phyloP scores from a whole-genome alignment of 169 alveolate genomes.

The Plasmodium yoelii region DNA sequence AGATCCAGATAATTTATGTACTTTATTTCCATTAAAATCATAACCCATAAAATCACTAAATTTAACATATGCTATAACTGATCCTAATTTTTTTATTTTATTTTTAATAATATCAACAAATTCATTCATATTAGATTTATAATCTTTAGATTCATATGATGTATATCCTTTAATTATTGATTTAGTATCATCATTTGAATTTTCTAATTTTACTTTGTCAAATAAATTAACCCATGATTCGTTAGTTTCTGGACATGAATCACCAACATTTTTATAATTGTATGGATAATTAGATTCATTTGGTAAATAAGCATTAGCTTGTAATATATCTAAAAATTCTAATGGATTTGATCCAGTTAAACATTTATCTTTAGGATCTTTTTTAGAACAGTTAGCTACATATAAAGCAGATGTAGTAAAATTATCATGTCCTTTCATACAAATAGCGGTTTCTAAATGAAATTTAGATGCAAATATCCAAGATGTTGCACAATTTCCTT shows the following conservation, averaged over 20 bases:
- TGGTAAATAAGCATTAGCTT: background rate
- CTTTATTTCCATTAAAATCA: constrained; percentile 66
- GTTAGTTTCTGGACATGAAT: constrained; percentile 6
- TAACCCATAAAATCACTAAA: constrained; percentile 16
- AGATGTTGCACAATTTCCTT: constrained; percentile 16
- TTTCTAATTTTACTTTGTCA: background rate
- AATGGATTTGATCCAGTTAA: background rate
- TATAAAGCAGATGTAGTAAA: constrained; percentile 6
- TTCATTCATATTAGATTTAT: constrained; percentile 7
- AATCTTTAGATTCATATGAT: background rate
- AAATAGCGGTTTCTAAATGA: constrained; percentile 12
- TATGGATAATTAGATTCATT: constrained; percentile 6
- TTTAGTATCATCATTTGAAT: background rate
- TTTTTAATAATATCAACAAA: constrained; percentile 41
- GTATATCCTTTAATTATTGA: constrained; percentile 1
- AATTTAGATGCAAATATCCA: constrained; percentile 25
- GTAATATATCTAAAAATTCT: constrained; percentile 13
- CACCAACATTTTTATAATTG: background rate
- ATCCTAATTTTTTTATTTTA: constrained; percentile 35
- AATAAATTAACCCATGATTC: background rate
- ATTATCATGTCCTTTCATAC: constrained; percentile 26
- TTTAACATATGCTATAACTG: constrained; percentile 34
- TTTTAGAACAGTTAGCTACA: constrained; percentile 6
- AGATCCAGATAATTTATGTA: constrained; percentile 18
- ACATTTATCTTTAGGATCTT: constrained; percentile 4